These are phyloP conservation scores for Plasmodium vinckei DNA, from an alignment of 169 alveolate genomes.

Conservation along the genomic window DNA sequence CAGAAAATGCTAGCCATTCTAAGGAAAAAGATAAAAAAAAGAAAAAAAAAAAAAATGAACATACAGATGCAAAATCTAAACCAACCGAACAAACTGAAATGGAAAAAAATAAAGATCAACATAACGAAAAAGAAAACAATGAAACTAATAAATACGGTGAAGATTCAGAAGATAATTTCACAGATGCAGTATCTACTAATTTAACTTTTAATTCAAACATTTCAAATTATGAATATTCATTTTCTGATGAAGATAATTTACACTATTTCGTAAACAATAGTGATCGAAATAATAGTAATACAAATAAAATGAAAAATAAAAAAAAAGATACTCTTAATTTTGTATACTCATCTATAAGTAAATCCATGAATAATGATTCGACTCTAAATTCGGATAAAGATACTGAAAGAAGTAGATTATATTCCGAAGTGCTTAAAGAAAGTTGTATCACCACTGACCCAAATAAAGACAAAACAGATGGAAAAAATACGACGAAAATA, in stretches of 20 bases:
- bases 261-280: background rate
- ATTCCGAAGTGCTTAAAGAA: no score
- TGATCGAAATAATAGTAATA: background rate
- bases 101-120: slow-evolving; percentile 12
- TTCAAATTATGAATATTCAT: slow-evolving; percentile 5
- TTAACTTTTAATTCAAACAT: slow-evolving; percentile 61
- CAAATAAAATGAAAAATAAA: slow-evolving; percentile 11
- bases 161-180: slow-evolving; percentile 25
- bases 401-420: background rate
- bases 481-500: background rate
- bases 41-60: background rate
- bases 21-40: background rate
- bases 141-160: slow-evolving; percentile 3
- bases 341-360: slow-evolving; percentile 25
- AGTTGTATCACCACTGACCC: no score
- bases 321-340: slow-evolving; percentile 30
- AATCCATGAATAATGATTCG: slow-evolving; percentile 8
- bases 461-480: background rate
- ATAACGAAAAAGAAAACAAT: slow-evolving; percentile 8
- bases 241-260: slow-evolving; percentile 31
- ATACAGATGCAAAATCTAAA: background rate
- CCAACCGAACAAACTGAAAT: background rate
- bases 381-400: slow-evolving; percentile 5
- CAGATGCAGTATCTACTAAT: slow-evolving; percentile 35
- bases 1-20: background rate